Percentiles rank a stretch among this genome's conserved stretches.
Evolutionary conservation across 352 stramenopile genomes (phyloP).

Genomic region (Phytophthora brassicae): DNA sequence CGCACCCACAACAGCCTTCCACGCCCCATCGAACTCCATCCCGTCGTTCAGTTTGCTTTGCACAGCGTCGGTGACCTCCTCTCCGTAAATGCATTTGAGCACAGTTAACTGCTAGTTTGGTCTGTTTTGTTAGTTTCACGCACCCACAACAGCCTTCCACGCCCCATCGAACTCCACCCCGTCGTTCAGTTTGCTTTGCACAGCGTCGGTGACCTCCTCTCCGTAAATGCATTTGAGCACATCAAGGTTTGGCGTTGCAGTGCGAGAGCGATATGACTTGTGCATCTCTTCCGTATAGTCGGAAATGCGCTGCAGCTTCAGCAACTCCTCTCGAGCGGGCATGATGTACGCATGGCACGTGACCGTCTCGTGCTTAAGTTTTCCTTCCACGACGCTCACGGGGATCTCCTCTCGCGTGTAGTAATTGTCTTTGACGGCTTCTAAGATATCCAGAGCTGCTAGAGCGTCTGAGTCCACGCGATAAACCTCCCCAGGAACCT

Average conservation of each 20-base stretch:
- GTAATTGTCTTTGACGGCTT: slow-evolving; percentile 67
- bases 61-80: slow-evolving; percentile 34
- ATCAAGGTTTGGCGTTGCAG: slow-evolving; percentile 40
- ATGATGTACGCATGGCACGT: slow-evolving; percentile 61
- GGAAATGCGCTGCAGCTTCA: slow-evolving; percentile 47
- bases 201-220: slow-evolving; percentile 31
- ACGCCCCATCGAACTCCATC: slow-evolving; percentile 45
- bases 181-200: slow-evolving; percentile 44
- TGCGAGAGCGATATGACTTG: slow-evolving; percentile 45
- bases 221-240: slow-evolving; percentile 68
- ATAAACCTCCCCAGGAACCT: slow-evolving; percentile 64
- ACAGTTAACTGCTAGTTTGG: too few relatives aligned
- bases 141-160: slow-evolving; percentile 42
- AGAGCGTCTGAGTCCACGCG: slow-evolving; percentile 56
- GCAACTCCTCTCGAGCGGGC: slow-evolving; percentile 47
- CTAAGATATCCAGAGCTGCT: slow-evolving; percentile 68
- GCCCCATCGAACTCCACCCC: slow-evolving; percentile 47
- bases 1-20: slow-evolving; percentile 38
- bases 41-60: slow-evolving; percentile 47
- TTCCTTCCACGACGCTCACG: slow-evolving; percentile 50
- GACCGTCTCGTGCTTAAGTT: slow-evolving; percentile 43
- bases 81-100: slow-evolving; percentile 62
- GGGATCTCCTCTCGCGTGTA: slow-evolving; percentile 68
- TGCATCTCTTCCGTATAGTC: slow-evolving; percentile 61
- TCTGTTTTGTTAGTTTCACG: too few relatives aligned